Evolutionary conservation across 176 grass and related monocot species (phyloP).

Genomic region (Olyra latifolia): DNA sequence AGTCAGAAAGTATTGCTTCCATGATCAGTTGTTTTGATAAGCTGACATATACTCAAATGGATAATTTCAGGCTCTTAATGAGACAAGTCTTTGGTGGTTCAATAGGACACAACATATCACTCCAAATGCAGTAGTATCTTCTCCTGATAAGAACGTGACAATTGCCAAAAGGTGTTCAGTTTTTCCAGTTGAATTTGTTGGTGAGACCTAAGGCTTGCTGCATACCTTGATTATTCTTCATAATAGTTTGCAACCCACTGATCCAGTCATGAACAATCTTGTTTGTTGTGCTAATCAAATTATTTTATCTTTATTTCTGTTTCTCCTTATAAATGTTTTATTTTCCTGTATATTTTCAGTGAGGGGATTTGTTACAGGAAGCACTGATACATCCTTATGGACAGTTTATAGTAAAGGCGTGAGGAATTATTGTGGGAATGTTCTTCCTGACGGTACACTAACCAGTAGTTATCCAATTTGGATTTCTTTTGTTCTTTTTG

Average conservation of each 20-base stretch:
- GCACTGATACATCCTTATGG: conserved; percentile 96
- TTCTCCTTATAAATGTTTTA: background rate
- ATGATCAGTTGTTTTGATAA: background rate
- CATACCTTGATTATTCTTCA: conserved; percentile 19
- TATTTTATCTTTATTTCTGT: background rate
- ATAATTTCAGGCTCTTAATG: conserved; percentile 82
- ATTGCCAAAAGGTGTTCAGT: conserved; percentile 92
- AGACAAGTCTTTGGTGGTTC: conserved; percentile 98
- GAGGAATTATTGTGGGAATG: conserved; percentile 95
- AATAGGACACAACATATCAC: conserved; percentile 75
- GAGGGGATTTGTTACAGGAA: conserved; percentile 90
- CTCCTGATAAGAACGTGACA: conserved; percentile 91
- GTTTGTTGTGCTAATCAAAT: background rate
- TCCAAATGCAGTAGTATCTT: conserved; percentile 88
- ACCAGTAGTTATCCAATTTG: background rate
- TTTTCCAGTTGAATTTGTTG: conserved; percentile 99
- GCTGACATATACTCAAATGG: background rate
- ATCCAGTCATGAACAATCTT: conserved; percentile 9
- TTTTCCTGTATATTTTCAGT: conserved; percentile 49
- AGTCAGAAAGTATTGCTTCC: background rate
- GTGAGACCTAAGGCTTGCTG: conserved; percentile 54
- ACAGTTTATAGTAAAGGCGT: conserved; percentile 81
- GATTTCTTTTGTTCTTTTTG: background rate
- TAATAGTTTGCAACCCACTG: background rate
- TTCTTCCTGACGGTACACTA: conserved; percentile 64